These are phyloP conservation scores for Fusarium sp. DNA, from an alignment of 2,329 filamentous ascomycete species.

Conservation along the genomic window DNA sequence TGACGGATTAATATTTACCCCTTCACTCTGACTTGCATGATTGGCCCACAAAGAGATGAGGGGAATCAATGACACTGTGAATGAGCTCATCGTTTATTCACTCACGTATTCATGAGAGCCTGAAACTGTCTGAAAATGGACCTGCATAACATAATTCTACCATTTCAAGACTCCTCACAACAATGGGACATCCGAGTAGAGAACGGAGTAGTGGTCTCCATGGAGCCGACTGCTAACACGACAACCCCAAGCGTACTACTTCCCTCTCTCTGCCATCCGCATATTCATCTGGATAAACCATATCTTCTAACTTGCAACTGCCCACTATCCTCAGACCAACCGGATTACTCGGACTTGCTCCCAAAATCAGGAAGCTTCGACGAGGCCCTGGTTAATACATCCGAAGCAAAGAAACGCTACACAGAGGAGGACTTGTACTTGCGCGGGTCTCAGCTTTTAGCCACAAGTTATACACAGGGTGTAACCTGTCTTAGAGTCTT, in stretches of 20 bases:
- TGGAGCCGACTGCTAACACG: background rate
- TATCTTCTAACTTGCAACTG: conserved; percentile 15
- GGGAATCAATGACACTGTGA: conserved; percentile 3
- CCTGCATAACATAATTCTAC: background rate
- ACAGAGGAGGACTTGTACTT: conserved; percentile 11
- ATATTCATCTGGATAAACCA: conserved; percentile 18
- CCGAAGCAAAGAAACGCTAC: conserved; percentile 22
- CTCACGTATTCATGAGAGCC: background rate
- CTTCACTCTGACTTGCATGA: background rate
- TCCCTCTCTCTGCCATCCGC: conserved; percentile 17
- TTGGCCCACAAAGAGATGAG: background rate
- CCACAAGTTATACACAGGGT: conserved; percentile 2
- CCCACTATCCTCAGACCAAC: fast-evolving
- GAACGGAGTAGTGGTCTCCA: background rate
- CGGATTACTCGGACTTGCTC: conserved; percentile 5
- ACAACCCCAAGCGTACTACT: background rate
- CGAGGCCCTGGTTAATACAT: conserved; percentile 10
- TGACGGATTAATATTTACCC: background rate
- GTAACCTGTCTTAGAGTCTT: background rate
- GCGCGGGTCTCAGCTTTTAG: conserved; percentile 13
- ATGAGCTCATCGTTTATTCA: background rate
- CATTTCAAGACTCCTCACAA: background rate
- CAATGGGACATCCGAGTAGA: conserved; percentile 8
- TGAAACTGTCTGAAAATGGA: too few relatives aligned
- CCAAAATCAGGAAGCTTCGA: background rate